These are phyloP conservation scores for Auricularia cornea DNA, from an alignment of 768 basidiomycete genomes.

Conservation along the genomic window DNA sequence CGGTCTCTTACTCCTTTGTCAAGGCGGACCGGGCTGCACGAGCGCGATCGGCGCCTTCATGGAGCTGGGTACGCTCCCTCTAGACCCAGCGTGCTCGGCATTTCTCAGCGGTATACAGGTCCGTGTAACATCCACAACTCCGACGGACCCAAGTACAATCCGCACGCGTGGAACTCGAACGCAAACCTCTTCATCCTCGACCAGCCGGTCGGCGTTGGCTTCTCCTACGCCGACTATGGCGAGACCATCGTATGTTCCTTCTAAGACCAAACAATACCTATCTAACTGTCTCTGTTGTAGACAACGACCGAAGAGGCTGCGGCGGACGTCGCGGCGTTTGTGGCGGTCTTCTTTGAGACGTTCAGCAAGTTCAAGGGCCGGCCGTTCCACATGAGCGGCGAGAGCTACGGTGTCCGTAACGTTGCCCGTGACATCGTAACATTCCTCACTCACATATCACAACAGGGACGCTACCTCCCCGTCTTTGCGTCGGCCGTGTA, in stretches of 20 bases:
- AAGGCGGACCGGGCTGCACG: conserved; percentile 49
- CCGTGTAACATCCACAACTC: conserved; percentile 1
- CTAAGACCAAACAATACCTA: too few species aligned
- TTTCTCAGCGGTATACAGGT: conserved; percentile 59
- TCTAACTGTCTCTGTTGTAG: too few species aligned
- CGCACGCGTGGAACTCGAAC: conserved; percentile 20
- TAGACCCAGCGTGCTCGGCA: conserved; percentile 38
- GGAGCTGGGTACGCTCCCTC: conserved; percentile 38
- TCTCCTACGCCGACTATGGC: conserved; percentile 13
- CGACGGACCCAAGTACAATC: neutral
- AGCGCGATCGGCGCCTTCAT: conserved; percentile 59
- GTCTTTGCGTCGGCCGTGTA: conserved; percentile 41
- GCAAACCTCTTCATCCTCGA: conserved; percentile 16
- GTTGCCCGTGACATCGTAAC: neutral
- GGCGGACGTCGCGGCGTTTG: conserved; percentile 60
- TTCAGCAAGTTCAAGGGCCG: conserved; percentile 65
- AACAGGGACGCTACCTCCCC: conserved; percentile 44
- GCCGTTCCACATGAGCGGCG: conserved; percentile 51
- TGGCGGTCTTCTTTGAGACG: conserved; percentile 65
- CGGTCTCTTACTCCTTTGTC: neutral
- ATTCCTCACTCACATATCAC: neutral
- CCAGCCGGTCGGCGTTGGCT: conserved; percentile 13
- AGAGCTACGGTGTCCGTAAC: conserved; percentile 43
- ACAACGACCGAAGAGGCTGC: conserved; percentile 57
- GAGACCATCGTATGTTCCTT: conserved; percentile 4